Evolutionary conservation across 2,329 filamentous ascomycete genomes (phyloP).

Genomic region (Ascochyta lentis): DNA sequence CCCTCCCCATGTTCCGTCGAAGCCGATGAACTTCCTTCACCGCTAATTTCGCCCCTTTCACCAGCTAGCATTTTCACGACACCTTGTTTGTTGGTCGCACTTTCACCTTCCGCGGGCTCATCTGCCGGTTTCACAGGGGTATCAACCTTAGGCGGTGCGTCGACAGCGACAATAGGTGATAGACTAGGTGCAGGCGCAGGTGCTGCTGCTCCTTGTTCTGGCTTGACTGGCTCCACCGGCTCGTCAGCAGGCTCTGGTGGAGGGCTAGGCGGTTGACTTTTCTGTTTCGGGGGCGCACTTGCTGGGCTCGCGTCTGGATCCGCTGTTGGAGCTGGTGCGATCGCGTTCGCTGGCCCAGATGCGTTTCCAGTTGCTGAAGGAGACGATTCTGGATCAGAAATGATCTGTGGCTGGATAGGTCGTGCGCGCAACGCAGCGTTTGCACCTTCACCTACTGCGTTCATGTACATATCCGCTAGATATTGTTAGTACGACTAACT

Average conservation of each 20-base stretch:
- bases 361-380: constrained; percentile 10
- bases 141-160: background rate
- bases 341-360: constrained; percentile 16
- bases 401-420: constrained; percentile 8
- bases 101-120: background rate
- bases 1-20: background rate
- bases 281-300: constrained; percentile 23
- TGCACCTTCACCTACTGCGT: constrained; percentile 15
- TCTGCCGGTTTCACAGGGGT: background rate
- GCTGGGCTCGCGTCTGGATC: constrained; percentile 29
- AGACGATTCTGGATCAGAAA: constrained; percentile 2
- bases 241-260: constrained; percentile 5
- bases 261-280: constrained; percentile 6
- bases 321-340: constrained; percentile 16
- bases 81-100: background rate
- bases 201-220: background rate
- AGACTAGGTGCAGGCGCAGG: background rate
- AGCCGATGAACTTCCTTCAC: background rate
- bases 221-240: background rate
- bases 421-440: constrained; percentile 18
- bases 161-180: constrained; percentile 5
- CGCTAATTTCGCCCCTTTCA: background rate
- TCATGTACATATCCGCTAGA: constrained; percentile 22
- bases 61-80: background rate
- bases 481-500: background rate